Base-by-base conservation (phyloP, 148 eudicot species). In the Dysphania ambrosioides region DNA sequence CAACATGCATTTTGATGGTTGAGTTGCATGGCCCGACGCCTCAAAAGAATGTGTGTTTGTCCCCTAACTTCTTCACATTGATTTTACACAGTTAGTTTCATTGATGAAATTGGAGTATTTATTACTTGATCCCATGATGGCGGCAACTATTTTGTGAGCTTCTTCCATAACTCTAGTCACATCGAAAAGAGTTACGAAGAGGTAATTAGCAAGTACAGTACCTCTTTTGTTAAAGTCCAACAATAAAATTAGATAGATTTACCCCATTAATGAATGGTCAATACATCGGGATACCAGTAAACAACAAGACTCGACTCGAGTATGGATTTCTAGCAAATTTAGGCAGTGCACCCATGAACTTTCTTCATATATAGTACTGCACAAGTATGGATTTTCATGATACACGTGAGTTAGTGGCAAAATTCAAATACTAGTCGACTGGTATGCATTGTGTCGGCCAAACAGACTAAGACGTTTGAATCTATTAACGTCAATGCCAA, bases 11-110 rank as follows among this genome's bases (percentile, higher is more conserved):
- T 41, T 40, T 27, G 19, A 63, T 59, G 53, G 58, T 42, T 47
- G 38, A 70, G 44, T 56, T 62, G 38, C 68, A 30, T 41, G 59
- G 68, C 53, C 53, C n/a, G 16, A 32, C 73, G 69, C 47, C 70
- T 77, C 36, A 15, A 32, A 13, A 29, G 24, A 71, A 64, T 23
- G 32, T 58, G 58, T 30, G 31, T 38, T 19, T 57, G 73, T 76
- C 67, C 58, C 56, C 66, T 57, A 58, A 44, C 16, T 32, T 19
- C 66, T 67, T 67, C 55, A 65, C 21, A 12, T n/a, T 65, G 27
- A 47, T 74, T 19, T 42, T 47, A 16, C 21, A 21, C 58, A 29
- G 8, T 60, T 29, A 24, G 27, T 19, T 21, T 72, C 31, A 58
- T 38, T 0, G 9, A 26, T 15, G 12, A 34, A 8, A 56, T 30